Percentiles rank a stretch among this genome's conserved stretches.
These are phyloP conservation scores for Neurospora crassa DNA, from an alignment of 2,329 filamentous ascomycete species.

Conservation along the genomic window DNA sequence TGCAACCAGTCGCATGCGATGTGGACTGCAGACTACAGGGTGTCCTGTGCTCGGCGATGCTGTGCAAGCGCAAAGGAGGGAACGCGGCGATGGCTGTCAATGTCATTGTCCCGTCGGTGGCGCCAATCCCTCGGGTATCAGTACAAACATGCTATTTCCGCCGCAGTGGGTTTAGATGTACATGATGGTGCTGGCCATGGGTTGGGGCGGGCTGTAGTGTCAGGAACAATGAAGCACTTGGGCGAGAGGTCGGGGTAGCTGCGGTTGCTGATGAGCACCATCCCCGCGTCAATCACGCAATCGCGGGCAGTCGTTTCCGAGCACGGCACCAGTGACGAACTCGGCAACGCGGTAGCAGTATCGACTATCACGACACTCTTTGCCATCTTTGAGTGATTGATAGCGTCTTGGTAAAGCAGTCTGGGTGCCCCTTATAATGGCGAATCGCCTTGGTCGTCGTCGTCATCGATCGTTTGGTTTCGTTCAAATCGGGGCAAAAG, in stretches of 20 bases:
- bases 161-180: neutral
- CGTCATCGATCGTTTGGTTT: neutral
- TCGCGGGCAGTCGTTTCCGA: neutral
- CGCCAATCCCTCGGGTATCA: neutral
- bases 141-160: neutral
- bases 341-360: neutral
- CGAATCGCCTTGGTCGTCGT: neutral
- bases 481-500: neutral
- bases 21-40: neutral
- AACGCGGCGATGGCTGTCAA: neutral
- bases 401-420: neutral
- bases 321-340: neutral
- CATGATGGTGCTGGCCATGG: neutral
- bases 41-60: neutral
- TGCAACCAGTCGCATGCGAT: neutral
- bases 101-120: neutral
- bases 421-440: neutral
- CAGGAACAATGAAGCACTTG: neutral
- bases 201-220: neutral
- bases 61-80: neutral
- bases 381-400: neutral
- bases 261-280: conserved; percentile 6
- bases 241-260: neutral
- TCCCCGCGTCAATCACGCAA: conserved; percentile 13
- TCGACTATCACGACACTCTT: neutral